Evolutionary conservation across 371 early-diverging fungal species (phyloP), one percentile per base, ranked within the genome.

Genomic region (Rhizopus delemar): DNA sequence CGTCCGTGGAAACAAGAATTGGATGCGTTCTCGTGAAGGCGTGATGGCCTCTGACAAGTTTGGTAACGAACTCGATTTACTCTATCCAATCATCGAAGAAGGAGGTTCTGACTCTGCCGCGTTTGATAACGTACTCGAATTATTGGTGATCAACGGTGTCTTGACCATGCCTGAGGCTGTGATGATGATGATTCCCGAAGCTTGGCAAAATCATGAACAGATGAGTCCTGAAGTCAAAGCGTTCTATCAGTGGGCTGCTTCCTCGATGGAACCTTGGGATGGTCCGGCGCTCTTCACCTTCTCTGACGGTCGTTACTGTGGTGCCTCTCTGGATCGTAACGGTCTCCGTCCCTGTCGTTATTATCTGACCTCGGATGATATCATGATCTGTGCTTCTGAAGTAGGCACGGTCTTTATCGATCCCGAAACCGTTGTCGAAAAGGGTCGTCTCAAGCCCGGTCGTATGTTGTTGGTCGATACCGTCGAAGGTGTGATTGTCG

Each of bases 181-280:
- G 59, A 97, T 97, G 95, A 83, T 94, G 76, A 95, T 98, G 95
- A 86, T 96, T 66, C 98, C 98, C 34, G 97, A 97, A 73, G 98
- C 98, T 8, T 96, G 96, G 96, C 93, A 96, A 73, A 92, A 91
- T 71, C 90, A 93, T 71, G 78, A 81, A 31, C 68, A 75, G 57
- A 93, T 94, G 90, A 88, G 86, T 32, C 86, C 92, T 5, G 92
- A 92, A 53, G 90, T 92, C 78, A 85, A 87, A 53, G 90, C 93
- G 5, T 97, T 96, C 75, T 97, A 98, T 75, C 87, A 93, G 73
- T 97, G 96, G 96, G 95, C 95, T 51, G 91, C 94, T 33, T 90
- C 90, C 69, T 72, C 97, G 41, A 98, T 97, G 97, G 98, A 98
- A 71, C 93, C 96, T 28, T 98, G 96, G 92, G 98, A 98, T 74